Evolutionary conservation across 1,139 yeast genomes (phyloP).

Genomic region (Saccharomyces hybrid): DNA sequence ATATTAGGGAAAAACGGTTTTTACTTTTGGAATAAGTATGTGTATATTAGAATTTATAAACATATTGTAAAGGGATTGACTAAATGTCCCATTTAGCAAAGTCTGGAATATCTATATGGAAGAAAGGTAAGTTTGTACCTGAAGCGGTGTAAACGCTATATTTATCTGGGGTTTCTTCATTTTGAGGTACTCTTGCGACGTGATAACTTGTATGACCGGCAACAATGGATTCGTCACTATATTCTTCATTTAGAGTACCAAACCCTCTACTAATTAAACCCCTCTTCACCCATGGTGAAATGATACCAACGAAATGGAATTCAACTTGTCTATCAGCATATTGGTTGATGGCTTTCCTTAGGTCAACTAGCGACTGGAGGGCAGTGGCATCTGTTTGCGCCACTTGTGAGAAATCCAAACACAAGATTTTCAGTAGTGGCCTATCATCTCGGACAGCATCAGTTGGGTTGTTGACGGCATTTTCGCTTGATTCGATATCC

Average conservation of each 20-base stretch:
- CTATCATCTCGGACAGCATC: constrained; percentile 39
- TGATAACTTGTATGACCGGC: constrained; percentile 31
- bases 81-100: constrained; percentile 37
- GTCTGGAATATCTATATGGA: constrained; percentile 82
- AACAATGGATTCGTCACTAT: constrained; percentile 26
- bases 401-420: constrained; percentile 73
- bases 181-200: constrained; percentile 25
- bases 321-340: constrained; percentile 83
- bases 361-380: constrained; percentile 68
- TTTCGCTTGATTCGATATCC: constrained; percentile 11
- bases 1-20: not conserved
- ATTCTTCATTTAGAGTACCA: constrained; percentile 48
- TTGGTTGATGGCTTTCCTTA: constrained; percentile 60
- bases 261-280: constrained; percentile 72
- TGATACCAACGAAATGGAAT: constrained; percentile 78
- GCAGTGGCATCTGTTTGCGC: constrained; percentile 74
- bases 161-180: constrained; percentile 13
- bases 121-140: constrained; percentile 72
- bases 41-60: not conserved
- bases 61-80: not conserved
- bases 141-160: constrained; percentile 45
- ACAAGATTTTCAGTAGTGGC: constrained; percentile 63
- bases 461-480: constrained; percentile 3
- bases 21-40: not conserved
- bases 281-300: constrained; percentile 80